phyloP scores from a whole-genome alignment of 257 asterid genomes.

The Solanum chiquidenum region DNA sequence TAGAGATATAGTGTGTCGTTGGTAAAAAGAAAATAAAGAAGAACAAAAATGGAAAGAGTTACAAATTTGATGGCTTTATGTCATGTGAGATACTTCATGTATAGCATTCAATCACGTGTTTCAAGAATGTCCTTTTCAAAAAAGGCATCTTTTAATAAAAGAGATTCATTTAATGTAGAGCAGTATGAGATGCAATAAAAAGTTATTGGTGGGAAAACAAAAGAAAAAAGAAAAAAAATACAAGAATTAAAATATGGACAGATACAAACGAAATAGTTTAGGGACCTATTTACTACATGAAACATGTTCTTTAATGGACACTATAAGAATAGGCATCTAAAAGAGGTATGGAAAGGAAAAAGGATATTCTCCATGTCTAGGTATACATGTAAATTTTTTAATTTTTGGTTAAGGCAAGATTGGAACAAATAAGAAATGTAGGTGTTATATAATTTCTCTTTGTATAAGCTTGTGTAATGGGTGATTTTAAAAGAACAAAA shows the following conservation, averaged over 20 bases:
- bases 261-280: not conserved
- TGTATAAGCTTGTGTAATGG: not conserved
- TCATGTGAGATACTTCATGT: not conserved
- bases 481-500: not conserved
- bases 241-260: not conserved
- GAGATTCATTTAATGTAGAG: not conserved
- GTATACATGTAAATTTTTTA: not conserved
- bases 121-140: no score
- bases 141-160: not conserved
- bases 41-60: no score
- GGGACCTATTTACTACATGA: not conserved
- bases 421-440: not conserved
- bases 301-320: not conserved
- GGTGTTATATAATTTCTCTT: not conserved
- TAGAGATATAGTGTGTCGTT: no score
- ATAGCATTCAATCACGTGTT: not conserved
- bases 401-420: not conserved
- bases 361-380: not conserved
- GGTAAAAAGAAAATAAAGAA: no score
- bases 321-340: not conserved
- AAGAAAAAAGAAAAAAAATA: not conserved
- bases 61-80: no score
- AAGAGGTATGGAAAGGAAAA: not conserved
- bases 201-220: not conserved
- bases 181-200: not conserved